Base-by-base conservation (phyloP, 2,329 filamentous ascomycete species). In the Epichloe amarillans region DNA sequence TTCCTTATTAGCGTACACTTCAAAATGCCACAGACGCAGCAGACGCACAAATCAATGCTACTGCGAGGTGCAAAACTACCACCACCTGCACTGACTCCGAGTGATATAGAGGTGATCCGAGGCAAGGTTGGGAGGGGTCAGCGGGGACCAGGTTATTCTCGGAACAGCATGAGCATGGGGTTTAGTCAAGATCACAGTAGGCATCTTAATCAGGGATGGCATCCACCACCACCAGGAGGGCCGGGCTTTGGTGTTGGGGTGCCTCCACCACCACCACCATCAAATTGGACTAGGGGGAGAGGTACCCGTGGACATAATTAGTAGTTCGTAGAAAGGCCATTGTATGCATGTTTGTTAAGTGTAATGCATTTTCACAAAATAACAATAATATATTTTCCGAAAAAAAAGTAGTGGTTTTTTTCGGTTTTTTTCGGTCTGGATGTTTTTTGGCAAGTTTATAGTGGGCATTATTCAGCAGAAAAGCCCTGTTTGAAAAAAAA, bases 1-100 rank as follows among this genome's bases (percentile, higher is more conserved):
- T 17, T 36, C 47, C 14, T 8, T 4, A 4, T 7, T 33, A 95
- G 86, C 62, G 89, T 97, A 11, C 73, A 86, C 61, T 98, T 94
- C 63, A 81, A 88, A 43, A 85, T 96, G 69, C 90, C 91, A 0
- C 73, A 76, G 40, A 80, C 80, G 17, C 74, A 73, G 10, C 78
- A 87, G 59, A 72, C 80, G 4, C 93, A 98, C 69, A 96, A 96
- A 64, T 96, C 90, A 5, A 94, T 95, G 86, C 77, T 98, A 14
- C 75, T 98, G 37, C 83, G 88, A 3, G 93, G 93, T 12, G 82
- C 90, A 39, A 82, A 84, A 59, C 75, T 90, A 51, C 80, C 86
- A 4, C 69, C 76, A 2, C 80, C 87, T 2, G 84, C 81, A 10
- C 77, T 98, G 1, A 85, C 86, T 52, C 76, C 79, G 36, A 79